These are phyloP conservation scores for Zizania palustris DNA, from an alignment of 202 grass and related monocot species.

Conservation along the genomic window DNA sequence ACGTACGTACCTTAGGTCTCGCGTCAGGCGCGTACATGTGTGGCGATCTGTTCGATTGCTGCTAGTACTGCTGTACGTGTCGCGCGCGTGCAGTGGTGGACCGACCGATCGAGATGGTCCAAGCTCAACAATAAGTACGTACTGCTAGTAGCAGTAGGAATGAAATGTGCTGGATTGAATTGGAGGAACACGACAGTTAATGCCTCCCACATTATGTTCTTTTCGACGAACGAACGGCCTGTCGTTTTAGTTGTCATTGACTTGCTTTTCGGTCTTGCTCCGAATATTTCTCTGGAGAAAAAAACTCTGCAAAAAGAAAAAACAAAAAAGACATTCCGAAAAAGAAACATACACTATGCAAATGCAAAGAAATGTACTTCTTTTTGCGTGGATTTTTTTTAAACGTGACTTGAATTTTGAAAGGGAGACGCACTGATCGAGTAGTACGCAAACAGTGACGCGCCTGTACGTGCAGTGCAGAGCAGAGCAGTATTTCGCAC, in stretches of 20 bases:
- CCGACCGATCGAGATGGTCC: slow-evolving; percentile 4
- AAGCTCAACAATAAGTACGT: background rate
- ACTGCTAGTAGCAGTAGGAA: background rate
- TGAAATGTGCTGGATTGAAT: background rate
- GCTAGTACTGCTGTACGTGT: background rate
- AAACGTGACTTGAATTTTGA: background rate
- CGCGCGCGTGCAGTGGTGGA: background rate
- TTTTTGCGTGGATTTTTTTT: too few species aligned
- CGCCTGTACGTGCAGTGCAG: background rate
- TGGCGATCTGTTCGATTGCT: background rate
- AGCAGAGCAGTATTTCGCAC: background rate
- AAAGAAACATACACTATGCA: too few species aligned
- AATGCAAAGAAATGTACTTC: too few species aligned
- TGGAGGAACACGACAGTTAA: slow-evolving; percentile 14
- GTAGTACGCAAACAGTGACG: background rate
- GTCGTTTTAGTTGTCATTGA: background rate
- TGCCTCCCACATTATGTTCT: background rate
- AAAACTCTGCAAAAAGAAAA: too few species aligned
- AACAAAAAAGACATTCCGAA: too few species aligned
- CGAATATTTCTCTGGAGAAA: too few species aligned
- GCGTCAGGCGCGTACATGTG: background rate
- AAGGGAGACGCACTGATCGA: background rate
- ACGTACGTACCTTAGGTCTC: too few species aligned
- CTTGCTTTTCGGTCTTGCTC: background rate
- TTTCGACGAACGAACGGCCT: background rate